A percentile compares a stretch with the other conserved stretches of the same genome.
phyloP scores from a whole-genome alignment of 306 rosid genomes.

The Cercis canadensis region DNA sequence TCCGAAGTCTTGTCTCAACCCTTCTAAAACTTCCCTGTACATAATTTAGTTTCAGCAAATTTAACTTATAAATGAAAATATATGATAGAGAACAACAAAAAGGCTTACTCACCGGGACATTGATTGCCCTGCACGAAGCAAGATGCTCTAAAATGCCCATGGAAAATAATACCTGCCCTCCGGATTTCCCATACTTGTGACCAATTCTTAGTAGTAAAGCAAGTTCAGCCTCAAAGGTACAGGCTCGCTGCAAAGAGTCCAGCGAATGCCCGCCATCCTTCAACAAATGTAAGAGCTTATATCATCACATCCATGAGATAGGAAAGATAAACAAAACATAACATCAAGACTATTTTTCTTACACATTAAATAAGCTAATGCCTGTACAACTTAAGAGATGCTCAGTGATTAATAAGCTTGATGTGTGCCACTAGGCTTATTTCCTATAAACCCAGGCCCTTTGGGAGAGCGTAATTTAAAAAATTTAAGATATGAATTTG shows the following conservation, averaged over 20 bases:
- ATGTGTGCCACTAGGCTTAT: neutral
- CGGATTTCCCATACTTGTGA: constrained; percentile 90
- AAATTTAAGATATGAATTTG: neutral
- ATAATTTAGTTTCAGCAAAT: constrained; percentile 32
- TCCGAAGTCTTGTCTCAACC: constrained; percentile 60
- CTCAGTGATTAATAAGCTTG: neutral
- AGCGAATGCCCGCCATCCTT: constrained; percentile 85
- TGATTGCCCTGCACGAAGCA: constrained; percentile 75
- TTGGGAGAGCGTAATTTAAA: neutral
- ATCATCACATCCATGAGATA: constrained; percentile 7
- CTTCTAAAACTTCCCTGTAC: constrained; percentile 82
- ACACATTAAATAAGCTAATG: neutral
- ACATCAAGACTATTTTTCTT: constrained; percentile 25
- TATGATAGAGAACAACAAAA: constrained; percentile 19
- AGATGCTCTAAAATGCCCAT: constrained; percentile 87
- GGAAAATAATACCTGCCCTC: constrained; percentile 87
- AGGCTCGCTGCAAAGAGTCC: constrained; percentile 83
- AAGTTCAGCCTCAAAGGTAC: constrained; percentile 88
- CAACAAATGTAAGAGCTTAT: constrained; percentile 19
- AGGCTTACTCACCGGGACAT: constrained; percentile 56
- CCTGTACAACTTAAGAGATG: neutral
- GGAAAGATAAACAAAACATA: neutral
- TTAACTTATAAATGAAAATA: constrained; percentile 24
- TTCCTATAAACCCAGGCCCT: neutral
- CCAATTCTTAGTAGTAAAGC: constrained; percentile 80